Base-by-base conservation (phyloP, 2,329 filamentous ascomycete genomes). In the Botrytis pseudocinerea region DNA sequence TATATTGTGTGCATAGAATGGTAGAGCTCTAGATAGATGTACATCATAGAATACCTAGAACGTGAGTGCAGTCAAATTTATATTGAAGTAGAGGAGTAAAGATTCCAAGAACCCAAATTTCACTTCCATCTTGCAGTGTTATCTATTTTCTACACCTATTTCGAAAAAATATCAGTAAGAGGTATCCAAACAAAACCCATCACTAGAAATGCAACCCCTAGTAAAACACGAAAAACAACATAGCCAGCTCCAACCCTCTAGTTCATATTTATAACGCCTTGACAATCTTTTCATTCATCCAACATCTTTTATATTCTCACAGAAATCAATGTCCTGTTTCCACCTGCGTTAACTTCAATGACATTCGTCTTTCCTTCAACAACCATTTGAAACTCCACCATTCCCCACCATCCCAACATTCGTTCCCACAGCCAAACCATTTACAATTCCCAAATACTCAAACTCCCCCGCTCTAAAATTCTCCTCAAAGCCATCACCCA, bases 361-460 rank as follows among this genome's bases (percentile, higher is more conserved):
- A 9, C 5, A 18, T 25, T n/a, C 40, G 16, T 42, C 57, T 14
- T n/a, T n/a, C 8, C 38, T 42, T 54, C 32, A 61, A 35, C 38
- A 32, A 18, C n/a, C 8, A 44, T 28, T 57, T 8, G 38, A 25
- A 18, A 18, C 4, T 28, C 40, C 38, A 4, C n/a, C 22, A n/a
- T 8, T 46, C 4, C 25, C 38, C 8, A 42, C 14, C 38, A n/a
- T 25, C 25, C 20, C 54, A 28, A 32, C 20, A 60, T 69, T 51
- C 12, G 18, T 32, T 54, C 64, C 70, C 7, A 51, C 64, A 22
- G 35, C 35, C 22, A 73, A 42, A 4, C 57, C 65, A 44, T 46
- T 46, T 7, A 73, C 1, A 42, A 69, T 54, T 0, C 57, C 65
- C 54, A 73, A 25, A 38, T 73, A 73, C 8, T 73, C 61, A n/a